Base-by-base conservation (phyloP, 2,329 filamentous ascomycete genomes). In the Neofusicoccum umdonicola region DNA sequence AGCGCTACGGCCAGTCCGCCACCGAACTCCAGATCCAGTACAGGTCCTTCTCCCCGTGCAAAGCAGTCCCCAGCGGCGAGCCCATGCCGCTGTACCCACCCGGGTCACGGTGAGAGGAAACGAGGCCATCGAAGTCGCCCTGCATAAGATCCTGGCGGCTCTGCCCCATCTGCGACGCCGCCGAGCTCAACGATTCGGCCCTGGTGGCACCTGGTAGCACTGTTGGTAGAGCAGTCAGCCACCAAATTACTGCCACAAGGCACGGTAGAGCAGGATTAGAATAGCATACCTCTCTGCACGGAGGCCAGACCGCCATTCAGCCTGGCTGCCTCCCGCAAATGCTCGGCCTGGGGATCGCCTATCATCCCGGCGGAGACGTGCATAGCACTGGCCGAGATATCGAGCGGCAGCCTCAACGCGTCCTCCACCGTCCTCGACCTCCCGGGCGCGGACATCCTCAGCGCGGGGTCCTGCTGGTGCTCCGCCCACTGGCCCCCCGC, bases 11-110 rank as follows among this genome's bases (percentile, higher is more conserved):
- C 47, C 47, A 56, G 7, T 56, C 51, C 37, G 51, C 37, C 4
- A 56, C 37, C 6, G 51, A 39, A 45, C 42, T 45, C 56, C 56
- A 60, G 27, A 60, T 60, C 56, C 56, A 60, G 41, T 60, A 60
- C 31, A 60, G 22, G 15, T 60, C 56, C 7, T 60, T 60, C 8
- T 60, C 56, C 2, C 56, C 41, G 8, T 60, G 31, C 3, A 60
- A 8, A 9, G 17, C 56, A 12, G 17, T 47, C 1, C 22, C 15
- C 22, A 60, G 19, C 1, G 56, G 9, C 4, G 50, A 34, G 1
- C 22, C 56, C 13, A 45, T 37, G 15, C 5, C 15, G 15, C 56
- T 19, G 27, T 56, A 41, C 8, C 27, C 47, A 9, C 4, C 17
- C 5, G n/a, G 17, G 1, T 56, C 51, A 3, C 35, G n/a, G 4